Conservation (phyloP, 73 alveolate genomes). For the Stentor coeruleus region DNA sequence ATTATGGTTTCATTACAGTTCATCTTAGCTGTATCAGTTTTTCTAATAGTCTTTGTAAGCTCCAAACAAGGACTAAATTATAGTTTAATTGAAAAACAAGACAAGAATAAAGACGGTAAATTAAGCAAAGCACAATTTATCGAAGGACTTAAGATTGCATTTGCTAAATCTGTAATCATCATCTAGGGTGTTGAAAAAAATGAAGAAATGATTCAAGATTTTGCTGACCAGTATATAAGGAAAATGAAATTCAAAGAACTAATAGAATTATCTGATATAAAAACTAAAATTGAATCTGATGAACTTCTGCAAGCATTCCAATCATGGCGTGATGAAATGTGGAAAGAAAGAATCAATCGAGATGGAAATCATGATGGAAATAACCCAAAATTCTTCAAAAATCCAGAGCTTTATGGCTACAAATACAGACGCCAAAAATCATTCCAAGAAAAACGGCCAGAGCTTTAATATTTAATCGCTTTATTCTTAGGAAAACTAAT, state of each 20-base stretch:
- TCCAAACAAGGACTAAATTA: background rate
- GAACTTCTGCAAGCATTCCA: background rate
- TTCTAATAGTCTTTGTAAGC: too few relatives aligned
- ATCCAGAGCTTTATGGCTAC: background rate
- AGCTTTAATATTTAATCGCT: too few relatives aligned
- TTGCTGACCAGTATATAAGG: background rate
- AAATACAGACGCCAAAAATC: too few relatives aligned
- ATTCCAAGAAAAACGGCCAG: too few relatives aligned
- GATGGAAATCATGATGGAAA: background rate
- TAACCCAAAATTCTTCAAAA: background rate
- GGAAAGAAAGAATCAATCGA: background rate
- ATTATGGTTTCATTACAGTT: too few relatives aligned
- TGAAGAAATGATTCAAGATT: background rate
- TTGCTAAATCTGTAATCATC: background rate
- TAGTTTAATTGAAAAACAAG: background rate
- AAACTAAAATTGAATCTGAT: background rate
- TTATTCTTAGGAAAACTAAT: too few relatives aligned
- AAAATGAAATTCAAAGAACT: background rate
- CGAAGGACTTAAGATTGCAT: background rate
- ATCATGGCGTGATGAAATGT: background rate
- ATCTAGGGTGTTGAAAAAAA: background rate
- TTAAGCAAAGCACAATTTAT: background rate
- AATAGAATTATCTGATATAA: background rate
- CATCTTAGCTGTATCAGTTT: too few relatives aligned
- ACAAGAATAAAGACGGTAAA: background rate